Base-by-base conservation (phyloP, 2,329 filamentous ascomycete genomes). In the Colletotrichum cereale region DNA sequence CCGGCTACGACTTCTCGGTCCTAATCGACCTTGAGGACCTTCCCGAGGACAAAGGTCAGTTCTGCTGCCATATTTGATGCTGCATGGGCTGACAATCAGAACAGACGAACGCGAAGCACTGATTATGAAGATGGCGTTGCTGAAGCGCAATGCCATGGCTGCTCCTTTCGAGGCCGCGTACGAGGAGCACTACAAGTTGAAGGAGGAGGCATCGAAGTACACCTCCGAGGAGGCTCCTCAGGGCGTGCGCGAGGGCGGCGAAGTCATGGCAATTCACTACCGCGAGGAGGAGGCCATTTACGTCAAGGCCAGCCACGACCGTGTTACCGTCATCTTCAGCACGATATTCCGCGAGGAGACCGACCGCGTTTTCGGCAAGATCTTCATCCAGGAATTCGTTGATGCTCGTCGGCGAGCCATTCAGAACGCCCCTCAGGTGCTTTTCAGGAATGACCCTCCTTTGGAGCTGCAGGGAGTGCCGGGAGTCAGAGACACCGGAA, bases 81-180 rank as follows among this genome's bases (percentile, higher is more conserved):
- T 66, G 21, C 24, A 42, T 47, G 61, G 42, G 60, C 73, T 74
- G 50, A 64, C 21, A 38, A 26, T 55, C 26, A 31, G 53, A 62
- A 74, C 74, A 92, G 96, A 98, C 82, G 93, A 90, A 75, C 91
- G 92, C 76, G 94, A 97, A 78, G 95, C 95, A 73, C 86, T 99
- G 73, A 91, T 98, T 76, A 90, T 90, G 82, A 92, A 95, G 79
- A 92, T 98, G 78, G 93, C 95, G 72, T 87, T 99, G 75, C 84
- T 99, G 78, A 99, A 98, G 88, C 95, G 97, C 79, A 98, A 99
- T 82, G 95, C 94, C 76, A 98, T 99, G 96, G 97, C 96, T 73
- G 96, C 96, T 61, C 96, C 97, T 1, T 99, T 99, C 82, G 96
- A 99, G 85, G 93, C 95, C 79, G 96, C 97, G 29, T 99, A 98